phyloP scores from a whole-genome alignment of 352 stramenopile species.

The Pythium myriotylum region DNA sequence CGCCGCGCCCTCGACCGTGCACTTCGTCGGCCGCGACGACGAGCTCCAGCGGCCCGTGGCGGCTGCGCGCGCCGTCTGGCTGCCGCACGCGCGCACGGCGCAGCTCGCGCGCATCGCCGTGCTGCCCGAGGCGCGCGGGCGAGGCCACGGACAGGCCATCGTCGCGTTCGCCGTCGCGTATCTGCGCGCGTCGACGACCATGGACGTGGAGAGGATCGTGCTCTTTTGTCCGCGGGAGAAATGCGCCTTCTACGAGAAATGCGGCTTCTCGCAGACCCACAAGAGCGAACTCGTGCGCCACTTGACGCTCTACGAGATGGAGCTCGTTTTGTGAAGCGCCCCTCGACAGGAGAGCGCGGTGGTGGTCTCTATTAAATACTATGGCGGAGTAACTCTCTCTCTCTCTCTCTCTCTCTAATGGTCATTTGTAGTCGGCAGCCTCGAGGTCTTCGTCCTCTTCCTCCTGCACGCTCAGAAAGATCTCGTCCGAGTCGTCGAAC shows the following conservation, averaged over 20 bases:
- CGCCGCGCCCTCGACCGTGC: slow-evolving; percentile 9
- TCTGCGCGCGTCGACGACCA: neutral
- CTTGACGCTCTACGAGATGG: slow-evolving; percentile 22
- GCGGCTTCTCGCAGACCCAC: slow-evolving; percentile 2
- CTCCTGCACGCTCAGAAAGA: slow-evolving; percentile 19
- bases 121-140: slow-evolving; percentile 6
- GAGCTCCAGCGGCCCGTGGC: slow-evolving; percentile 18
- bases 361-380: slow-evolving; percentile 16
- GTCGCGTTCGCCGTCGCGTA: slow-evolving; percentile 17
- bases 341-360: neutral
- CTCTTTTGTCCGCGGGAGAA: slow-evolving; percentile 22
- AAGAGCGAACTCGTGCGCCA: slow-evolving; percentile 6
- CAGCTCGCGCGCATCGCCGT: slow-evolving; percentile 21
- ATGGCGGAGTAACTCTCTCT: neutral
- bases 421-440: neutral
- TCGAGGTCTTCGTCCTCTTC: slow-evolving; percentile 8
- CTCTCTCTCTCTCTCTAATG: neutral
- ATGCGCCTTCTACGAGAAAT: slow-evolving; percentile 18
- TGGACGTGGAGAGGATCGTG: slow-evolving; percentile 4
- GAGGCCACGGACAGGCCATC: slow-evolving; percentile 12
- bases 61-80: slow-evolving; percentile 16
- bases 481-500: slow-evolving; percentile 29
- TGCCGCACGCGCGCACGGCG: neutral
- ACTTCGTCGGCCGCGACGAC: slow-evolving; percentile 23
- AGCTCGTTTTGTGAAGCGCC: slow-evolving; percentile 9